Percentiles rank a stretch among this genome's conserved stretches.
Evolutionary conservation across 164 flowering plant genomes (phyloP).

Genomic region (Umbilicus rupestris): DNA sequence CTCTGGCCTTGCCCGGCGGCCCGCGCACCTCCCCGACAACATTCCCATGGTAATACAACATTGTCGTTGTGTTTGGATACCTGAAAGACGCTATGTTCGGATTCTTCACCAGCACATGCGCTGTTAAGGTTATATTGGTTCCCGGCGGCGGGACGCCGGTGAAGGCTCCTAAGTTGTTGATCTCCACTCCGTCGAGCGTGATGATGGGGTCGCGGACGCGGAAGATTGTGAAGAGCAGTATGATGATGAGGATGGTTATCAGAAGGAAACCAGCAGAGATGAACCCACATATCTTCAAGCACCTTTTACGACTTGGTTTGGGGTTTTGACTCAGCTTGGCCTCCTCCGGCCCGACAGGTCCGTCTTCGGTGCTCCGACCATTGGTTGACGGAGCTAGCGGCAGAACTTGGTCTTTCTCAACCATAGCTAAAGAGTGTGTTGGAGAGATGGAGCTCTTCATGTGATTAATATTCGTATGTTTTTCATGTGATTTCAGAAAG

Average conservation of each 20-base stretch:
- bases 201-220: constrained; percentile 38
- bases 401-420: constrained; percentile 26
- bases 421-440: constrained; percentile 18
- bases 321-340: neutral
- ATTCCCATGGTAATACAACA: constrained; percentile 26
- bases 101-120: constrained; percentile 46
- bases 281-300: constrained; percentile 27
- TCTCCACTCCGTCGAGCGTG: constrained; percentile 24
- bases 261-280: constrained; percentile 19
- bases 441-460: neutral
- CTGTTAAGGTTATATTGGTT: constrained; percentile 32
- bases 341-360: neutral
- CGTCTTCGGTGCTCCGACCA: constrained; percentile 21
- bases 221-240: constrained; percentile 42
- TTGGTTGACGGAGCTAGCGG: constrained; percentile 33
- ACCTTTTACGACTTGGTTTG: constrained; percentile 12
- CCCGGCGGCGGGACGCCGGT: constrained; percentile 21
- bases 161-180: constrained; percentile 21
- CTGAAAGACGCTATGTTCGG: constrained; percentile 50
- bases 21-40: constrained; percentile 40
- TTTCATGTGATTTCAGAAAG: neutral
- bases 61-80: constrained; percentile 38
- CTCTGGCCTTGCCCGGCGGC: constrained; percentile 37
- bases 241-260: constrained; percentile 17
- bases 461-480: neutral